Base-by-base conservation (phyloP, 1,284 basidiomycete species). In the Tylopilus sp. region DNA sequence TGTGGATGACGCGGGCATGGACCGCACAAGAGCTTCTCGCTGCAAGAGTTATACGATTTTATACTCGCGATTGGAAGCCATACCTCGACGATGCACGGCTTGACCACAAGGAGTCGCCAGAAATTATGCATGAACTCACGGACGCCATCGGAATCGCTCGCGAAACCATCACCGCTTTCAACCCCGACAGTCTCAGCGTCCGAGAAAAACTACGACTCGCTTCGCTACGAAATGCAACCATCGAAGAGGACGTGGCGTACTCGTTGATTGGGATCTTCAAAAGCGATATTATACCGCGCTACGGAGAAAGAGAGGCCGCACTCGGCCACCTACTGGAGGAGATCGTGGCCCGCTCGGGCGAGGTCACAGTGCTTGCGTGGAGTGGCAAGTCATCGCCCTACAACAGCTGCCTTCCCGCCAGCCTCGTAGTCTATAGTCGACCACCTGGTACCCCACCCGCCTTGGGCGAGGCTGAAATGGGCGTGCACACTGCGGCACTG, bases 1-100 rank as follows among this genome's bases (percentile, higher is more conserved):
- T 7, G 6, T 25, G 25, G 7, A 5, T 25, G 7, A 25, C 25
- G 8, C 25, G 4, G 25, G 55, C 40, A 3, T 58, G 56, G 56
- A 60, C 56, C 6, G 26, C 44, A 6, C 56, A 58, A 41, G 56
- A 58, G 15, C 38, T 58, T 30, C 56, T 57, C 25, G 42, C 52
- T 15, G 43, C 48, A 1, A 46, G 40, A 10, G 25, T 44, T 16
- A 42, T 57, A 26, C 42, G 48, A 21, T 57, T 57, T 36, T 60
- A 44, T 4, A 48, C 51, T 35, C 33, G 40, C 13, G 35, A 50
- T 2, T 57, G 56, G 56, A 48, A 57, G 6, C 35, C 48, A 0
- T 57, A 57, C 23, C 58, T 47, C 7, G 23, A 35, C 2, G 56
- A 57, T 13, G 15, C 16, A 13, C 25, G 29, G 7, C 0, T 12